A percentile compares a stretch with the other conserved stretches of the same genome.
These are phyloP conservation scores for Sporothrix humicola DNA, from an alignment of 2,329 filamentous ascomycete genomes.

Conservation along the genomic window DNA sequence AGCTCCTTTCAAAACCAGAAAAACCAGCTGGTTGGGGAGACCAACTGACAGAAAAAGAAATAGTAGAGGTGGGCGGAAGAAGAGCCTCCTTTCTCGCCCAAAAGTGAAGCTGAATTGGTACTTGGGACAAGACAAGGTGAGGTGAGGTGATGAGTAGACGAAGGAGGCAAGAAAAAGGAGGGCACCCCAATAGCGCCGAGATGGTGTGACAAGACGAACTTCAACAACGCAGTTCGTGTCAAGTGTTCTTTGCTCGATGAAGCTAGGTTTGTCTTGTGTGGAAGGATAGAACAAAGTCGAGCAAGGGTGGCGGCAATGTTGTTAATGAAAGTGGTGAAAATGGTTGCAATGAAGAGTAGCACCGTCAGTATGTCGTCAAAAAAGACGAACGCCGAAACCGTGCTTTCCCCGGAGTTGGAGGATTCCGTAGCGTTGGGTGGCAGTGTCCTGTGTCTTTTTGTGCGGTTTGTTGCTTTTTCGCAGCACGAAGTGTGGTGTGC, in stretches of 20 bases:
- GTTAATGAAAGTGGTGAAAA: too few species aligned
- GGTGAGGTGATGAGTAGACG: background rate
- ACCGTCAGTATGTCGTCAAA: background rate
- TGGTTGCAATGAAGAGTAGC: background rate
- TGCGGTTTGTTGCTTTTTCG: background rate
- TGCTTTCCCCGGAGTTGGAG: background rate
- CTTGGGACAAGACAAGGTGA: too few species aligned
- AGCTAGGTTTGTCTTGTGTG: too few species aligned
- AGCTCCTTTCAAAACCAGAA: conserved; percentile 21
- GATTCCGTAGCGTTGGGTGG: background rate
- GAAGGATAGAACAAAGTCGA: too few species aligned
- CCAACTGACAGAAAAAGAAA: too few species aligned
- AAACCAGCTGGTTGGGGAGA: background rate
- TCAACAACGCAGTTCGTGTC: background rate
- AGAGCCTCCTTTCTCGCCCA: background rate
- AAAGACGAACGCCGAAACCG: background rate
- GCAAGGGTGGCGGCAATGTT: too few species aligned
- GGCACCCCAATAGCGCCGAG: too few species aligned
- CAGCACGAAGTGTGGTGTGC: background rate
- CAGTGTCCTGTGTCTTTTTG: background rate
- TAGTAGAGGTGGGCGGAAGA: too few species aligned
- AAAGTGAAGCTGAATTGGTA: background rate
- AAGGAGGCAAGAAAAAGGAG: background rate
- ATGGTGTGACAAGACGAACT: background rate
- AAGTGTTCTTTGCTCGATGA: background rate